Conservation (phyloP, 768 basidiomycete genomes). For the Myochromella boudieri region DNA sequence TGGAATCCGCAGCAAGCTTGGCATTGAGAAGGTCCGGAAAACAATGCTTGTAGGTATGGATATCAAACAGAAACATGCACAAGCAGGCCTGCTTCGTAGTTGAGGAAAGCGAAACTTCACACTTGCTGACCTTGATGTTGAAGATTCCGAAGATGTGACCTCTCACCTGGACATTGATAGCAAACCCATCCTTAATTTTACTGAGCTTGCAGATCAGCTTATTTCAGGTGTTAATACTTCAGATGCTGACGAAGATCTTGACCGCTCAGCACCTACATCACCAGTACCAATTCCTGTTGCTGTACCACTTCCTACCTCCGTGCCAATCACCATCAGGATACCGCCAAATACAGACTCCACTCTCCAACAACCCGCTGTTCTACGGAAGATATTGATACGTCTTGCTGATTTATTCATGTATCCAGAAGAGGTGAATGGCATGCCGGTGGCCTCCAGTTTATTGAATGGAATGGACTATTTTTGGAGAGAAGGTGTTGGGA, state of each 20-base stretch:
- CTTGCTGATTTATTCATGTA: not conserved
- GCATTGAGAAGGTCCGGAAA: constrained; percentile 20
- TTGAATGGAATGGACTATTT: constrained; percentile 14
- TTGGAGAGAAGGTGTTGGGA: constrained; percentile 18
- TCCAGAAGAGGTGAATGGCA: not conserved
- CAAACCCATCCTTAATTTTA: not conserved
- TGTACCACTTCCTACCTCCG: no score
- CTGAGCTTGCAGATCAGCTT: no score
- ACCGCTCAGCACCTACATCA: no score
- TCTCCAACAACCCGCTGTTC: not conserved
- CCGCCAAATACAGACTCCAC: no score
- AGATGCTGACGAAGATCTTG: no score
- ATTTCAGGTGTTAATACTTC: no score
- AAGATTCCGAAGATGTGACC: no score
- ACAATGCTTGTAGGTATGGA: constrained; percentile 19
- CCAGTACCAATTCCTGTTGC: no score
- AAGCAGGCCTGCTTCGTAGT: not conserved
- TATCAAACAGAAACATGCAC: constrained; percentile 15
- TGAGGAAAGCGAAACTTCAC: not conserved
- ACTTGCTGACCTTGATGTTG: not conserved
- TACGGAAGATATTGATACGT: not conserved
- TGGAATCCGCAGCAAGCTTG: constrained; percentile 17
- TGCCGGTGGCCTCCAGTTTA: no score
- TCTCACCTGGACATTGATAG: not conserved
- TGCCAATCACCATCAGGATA: no score